Evolutionary conservation across 2,329 filamentous ascomycete genomes (phyloP).

Genomic region (Dothiorella sarmentorum): DNA sequence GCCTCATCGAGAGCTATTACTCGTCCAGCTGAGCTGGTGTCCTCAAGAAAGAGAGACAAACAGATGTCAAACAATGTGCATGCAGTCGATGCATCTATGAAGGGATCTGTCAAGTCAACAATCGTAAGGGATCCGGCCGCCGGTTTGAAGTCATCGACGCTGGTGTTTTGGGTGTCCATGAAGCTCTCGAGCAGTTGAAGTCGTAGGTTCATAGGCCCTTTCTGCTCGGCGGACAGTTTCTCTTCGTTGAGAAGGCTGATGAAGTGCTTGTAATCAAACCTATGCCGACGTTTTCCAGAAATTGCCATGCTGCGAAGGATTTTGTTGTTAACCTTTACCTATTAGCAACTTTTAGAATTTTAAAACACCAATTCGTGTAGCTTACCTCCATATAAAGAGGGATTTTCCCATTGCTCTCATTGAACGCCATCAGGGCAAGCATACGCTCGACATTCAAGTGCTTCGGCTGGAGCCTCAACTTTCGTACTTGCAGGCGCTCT

Average conservation of each 20-base stretch:
- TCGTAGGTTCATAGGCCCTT: constrained; percentile 55
- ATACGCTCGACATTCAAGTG: constrained; percentile 54
- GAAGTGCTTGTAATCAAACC: constrained; percentile 54
- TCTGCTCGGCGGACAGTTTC: constrained; percentile 49
- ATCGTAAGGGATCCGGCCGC: constrained; percentile 57
- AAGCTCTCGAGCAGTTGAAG: constrained; percentile 64
- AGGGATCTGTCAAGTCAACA: constrained; percentile 71
- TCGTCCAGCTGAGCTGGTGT: constrained; percentile 45
- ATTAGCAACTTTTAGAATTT: too few relatives aligned
- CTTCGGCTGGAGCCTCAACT: constrained; percentile 45
- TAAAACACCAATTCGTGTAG: too few relatives aligned
- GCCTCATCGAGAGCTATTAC: constrained; percentile 73
- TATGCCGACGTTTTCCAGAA: constrained; percentile 38
- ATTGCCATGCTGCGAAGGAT: constrained; percentile 57
- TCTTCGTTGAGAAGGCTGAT: constrained; percentile 35
- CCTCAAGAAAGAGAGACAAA: constrained; percentile 61
- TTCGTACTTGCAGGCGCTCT: constrained; percentile 44
- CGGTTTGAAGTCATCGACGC: constrained; percentile 22
- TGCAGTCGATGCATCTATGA: constrained; percentile 62
- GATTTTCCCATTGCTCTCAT: constrained; percentile 35
- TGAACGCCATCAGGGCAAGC: constrained; percentile 54
- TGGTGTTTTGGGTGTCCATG: constrained; percentile 42
- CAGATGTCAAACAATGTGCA: constrained; percentile 73
- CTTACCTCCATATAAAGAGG: constrained; percentile 54
- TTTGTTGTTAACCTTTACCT: constrained; percentile 46